Percentiles rank a stretch among this genome's conserved stretches.
Conservation (phyloP, 2,329 filamentous ascomycete genomes). For the Pyrenochaeta sp. region DNA sequence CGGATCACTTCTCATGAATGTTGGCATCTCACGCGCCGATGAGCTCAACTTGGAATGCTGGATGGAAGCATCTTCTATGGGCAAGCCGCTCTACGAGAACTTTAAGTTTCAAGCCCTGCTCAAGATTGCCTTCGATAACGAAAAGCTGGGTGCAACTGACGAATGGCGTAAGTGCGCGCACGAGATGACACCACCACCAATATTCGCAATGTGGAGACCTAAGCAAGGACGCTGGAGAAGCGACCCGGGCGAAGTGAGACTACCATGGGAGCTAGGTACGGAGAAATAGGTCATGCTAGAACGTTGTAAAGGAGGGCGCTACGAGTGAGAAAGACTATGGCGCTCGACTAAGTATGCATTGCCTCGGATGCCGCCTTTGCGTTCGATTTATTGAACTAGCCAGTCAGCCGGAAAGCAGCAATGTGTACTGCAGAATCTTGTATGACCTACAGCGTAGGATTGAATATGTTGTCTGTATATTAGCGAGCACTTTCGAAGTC, state of each 20-base stretch:
- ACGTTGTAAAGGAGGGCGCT: background rate
- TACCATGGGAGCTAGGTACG: slow-evolving; percentile 31
- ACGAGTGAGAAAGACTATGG: background rate
- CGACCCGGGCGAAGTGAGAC: slow-evolving; percentile 20
- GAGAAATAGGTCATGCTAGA: background rate
- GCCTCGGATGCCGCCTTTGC: background rate
- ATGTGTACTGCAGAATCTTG: no score
- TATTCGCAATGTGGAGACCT: slow-evolving; percentile 48
- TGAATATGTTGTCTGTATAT: no score
- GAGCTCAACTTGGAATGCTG: slow-evolving; percentile 46
- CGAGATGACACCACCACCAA: slow-evolving; percentile 41
- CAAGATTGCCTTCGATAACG: slow-evolving; percentile 43
- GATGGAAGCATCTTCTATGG: slow-evolving; percentile 50
- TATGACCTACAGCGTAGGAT: no score
- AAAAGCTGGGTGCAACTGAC: slow-evolving; percentile 32
- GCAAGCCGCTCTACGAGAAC: slow-evolving; percentile 48
- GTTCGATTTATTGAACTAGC: background rate
- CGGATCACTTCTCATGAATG: slow-evolving; percentile 47
- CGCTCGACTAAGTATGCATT: background rate
- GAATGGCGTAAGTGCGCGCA: slow-evolving; percentile 45
- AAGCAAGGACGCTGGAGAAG: slow-evolving; percentile 25
- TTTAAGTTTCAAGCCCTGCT: slow-evolving; percentile 39
- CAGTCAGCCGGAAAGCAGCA: background rate
- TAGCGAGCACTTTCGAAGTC: no score
- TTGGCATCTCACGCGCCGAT: slow-evolving; percentile 46